Base-by-base conservation (phyloP, 768 basidiomycete species). In the Pleurotus eryngii region DNA sequence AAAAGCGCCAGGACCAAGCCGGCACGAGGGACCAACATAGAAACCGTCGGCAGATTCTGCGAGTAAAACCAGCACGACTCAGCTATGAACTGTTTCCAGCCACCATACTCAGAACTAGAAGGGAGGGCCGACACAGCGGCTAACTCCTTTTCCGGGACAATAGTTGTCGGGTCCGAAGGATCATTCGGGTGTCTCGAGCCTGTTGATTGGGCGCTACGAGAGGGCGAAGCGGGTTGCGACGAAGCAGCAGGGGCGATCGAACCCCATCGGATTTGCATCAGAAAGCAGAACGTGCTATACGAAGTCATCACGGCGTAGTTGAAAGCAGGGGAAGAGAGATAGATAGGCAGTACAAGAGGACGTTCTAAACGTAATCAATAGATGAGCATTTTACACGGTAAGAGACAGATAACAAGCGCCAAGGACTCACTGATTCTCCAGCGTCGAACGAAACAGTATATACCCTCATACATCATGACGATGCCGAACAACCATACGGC, bases 61-160 rank as follows among this genome's bases (percentile, higher is more conserved):
- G 92, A 85, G 62, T 90, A 89, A 65, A 84, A 84, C 76, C 85
- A 90, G 67, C 81, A 90, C 12, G 87, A 87, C 72, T 96, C 93
- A n/a, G 93, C 89, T 45, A 94, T 72, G 56, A 24, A 54, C 42
- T 54, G 51, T 26, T 54, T 80, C 80, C 59, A 85, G 80, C 46
- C 76, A 75, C 51, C 51, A 38, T 26, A 48, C 17, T 24, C 38
- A 39, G 18, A 27, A 22, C 42, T 45, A 4, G 42, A n/a, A 11
- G n/a, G n/a, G 1, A 45, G 42, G 9, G 42, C 11, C 11, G 42
- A 45, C n/a, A 45, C 42, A n/a, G n/a, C 42, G 8, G 3, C 42
- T 15, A 17, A n/a, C 8, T 54, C 51, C 20, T 42, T 20, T 15
- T 42, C 51, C 5, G 49, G 49, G 35, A 54, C 51, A 12, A 54